Conservation (phyloP, 768 basidiomycete genomes). For the Amyloporia xantha region DNA sequence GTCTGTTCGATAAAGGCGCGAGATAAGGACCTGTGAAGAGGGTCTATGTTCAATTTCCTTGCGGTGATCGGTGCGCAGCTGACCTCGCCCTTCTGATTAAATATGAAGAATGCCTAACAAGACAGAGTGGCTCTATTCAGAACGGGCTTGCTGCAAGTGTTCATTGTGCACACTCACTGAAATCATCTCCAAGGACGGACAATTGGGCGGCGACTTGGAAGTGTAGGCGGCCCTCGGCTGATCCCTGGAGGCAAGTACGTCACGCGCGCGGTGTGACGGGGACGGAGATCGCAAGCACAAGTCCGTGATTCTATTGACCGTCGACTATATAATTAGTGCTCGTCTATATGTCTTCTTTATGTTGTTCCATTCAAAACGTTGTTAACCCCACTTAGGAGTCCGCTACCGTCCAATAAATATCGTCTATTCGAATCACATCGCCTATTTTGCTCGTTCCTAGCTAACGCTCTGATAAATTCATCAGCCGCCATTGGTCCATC, state of each 20-base stretch:
- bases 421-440: too few species aligned
- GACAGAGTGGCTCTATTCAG: background rate
- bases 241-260: background rate
- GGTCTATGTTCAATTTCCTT: constrained; percentile 1
- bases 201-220: background rate
- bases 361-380: too few species aligned
- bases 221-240: background rate
- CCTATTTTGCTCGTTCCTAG: too few species aligned
- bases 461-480: too few species aligned
- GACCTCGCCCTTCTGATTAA: constrained; percentile 99
- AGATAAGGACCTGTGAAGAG: constrained; percentile 77
- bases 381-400: too few species aligned
- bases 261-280: background rate
- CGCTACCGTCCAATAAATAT: too few species aligned
- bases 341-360: too few species aligned
- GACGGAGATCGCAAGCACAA: background rate
- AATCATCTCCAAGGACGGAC: constrained; percentile 30
- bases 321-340: too few species aligned
- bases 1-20: constrained; percentile 91
- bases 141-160: background rate
- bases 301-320: background rate
- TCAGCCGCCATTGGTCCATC: too few species aligned
- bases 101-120: constrained; percentile 91
- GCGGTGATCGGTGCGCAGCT: constrained; percentile 17
- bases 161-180: constrained; percentile 31